These are phyloP conservation scores for Zoysia japonica DNA, from an alignment of 176 grass and related monocot genomes.

Conservation along the genomic window DNA sequence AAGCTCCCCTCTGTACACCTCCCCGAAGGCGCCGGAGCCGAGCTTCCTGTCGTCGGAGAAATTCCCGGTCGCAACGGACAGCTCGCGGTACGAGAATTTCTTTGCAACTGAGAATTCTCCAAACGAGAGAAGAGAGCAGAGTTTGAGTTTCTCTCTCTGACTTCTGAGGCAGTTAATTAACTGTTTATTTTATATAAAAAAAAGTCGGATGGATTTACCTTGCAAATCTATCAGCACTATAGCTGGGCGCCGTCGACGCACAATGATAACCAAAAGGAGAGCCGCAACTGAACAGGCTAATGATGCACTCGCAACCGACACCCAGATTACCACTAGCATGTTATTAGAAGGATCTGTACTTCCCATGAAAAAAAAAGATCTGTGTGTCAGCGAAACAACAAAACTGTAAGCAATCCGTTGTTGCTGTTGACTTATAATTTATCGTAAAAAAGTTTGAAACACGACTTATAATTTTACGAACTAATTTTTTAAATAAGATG, in stretches of 20 bases:
- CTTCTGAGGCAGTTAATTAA: too few species aligned
- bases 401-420: too few species aligned
- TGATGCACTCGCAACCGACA: not conserved
- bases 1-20: not conserved
- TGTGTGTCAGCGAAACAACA: not conserved
- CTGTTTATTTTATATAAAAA: too few species aligned
- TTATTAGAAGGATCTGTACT: not conserved
- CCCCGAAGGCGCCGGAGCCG: not conserved
- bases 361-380: too few species aligned
- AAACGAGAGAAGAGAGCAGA: too few species aligned
- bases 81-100: conserved; percentile 11
- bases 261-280: not conserved
- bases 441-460: too few species aligned
- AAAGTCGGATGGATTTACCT: not conserved
- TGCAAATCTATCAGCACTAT: not conserved
- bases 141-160: too few species aligned
- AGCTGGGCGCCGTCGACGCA: not conserved
- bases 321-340: not conserved
- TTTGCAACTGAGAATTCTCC: conserved; percentile 26
- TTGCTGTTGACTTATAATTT: too few species aligned
- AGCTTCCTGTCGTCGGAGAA: conserved; percentile 1
- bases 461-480: too few species aligned
- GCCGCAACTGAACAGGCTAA: not conserved
- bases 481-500: too few species aligned
- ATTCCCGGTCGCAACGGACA: not conserved